Percentiles rank a stretch among this genome's conserved stretches.
These are phyloP conservation scores for Telfairia occidentalis DNA, from an alignment of 331 rosid species.

Conservation along the genomic window DNA sequence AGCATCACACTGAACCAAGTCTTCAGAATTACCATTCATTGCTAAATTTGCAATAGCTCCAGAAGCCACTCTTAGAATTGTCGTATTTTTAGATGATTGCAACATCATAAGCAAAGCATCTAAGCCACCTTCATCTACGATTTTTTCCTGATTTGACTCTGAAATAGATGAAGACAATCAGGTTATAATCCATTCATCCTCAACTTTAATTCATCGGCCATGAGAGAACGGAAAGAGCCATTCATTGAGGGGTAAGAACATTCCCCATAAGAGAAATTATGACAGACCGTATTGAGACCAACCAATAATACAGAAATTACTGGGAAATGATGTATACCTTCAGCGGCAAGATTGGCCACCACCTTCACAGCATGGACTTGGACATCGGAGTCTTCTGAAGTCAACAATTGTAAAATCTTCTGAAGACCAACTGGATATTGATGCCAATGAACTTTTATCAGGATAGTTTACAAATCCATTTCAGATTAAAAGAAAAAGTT, in stretches of 20 bases:
- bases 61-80: slow-evolving; percentile 60
- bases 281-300: background rate
- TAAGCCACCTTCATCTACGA: slow-evolving; percentile 62
- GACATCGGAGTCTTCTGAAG: slow-evolving; percentile 40
- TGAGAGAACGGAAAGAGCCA: background rate
- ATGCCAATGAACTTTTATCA: slow-evolving; percentile 14
- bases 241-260: background rate
- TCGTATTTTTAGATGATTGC: slow-evolving; percentile 41
- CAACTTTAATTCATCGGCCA: background rate
- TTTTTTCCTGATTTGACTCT: slow-evolving; percentile 55
- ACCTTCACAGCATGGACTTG: slow-evolving; percentile 66
- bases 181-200: background rate
- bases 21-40: slow-evolving; percentile 46
- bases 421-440: slow-evolving; percentile 48
- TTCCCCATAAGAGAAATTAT: background rate
- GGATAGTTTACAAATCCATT: slow-evolving; percentile 4
- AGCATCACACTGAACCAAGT: background rate
- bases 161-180: slow-evolving; percentile 13
- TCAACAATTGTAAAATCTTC: slow-evolving; percentile 45
- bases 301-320: background rate
- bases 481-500: background rate
- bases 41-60: slow-evolving; percentile 74
- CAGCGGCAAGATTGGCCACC: slow-evolving; percentile 77
- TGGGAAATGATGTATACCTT: slow-evolving; percentile 32
- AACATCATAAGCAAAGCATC: slow-evolving; percentile 49